phyloP scores from a whole-genome alignment of 257 asterid genomes.

The Jacaranda mimosifolia region DNA sequence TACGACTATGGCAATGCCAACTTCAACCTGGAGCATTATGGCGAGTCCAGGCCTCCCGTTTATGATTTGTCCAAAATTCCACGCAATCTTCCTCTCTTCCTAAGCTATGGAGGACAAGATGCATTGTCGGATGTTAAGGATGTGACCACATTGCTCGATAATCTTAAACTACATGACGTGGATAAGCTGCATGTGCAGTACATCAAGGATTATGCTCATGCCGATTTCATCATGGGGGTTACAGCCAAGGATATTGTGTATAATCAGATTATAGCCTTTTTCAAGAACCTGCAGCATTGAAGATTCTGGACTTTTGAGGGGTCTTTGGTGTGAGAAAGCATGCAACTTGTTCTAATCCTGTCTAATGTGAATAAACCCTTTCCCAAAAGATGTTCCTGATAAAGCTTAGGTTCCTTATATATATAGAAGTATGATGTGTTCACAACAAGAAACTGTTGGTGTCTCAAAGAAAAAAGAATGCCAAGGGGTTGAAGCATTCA shows the following conservation, averaged over 20 bases:
- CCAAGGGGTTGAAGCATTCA: too few relatives aligned
- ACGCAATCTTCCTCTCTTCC: slow-evolving; percentile 69
- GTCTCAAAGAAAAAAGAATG: too few relatives aligned
- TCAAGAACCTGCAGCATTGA: slow-evolving; percentile 32
- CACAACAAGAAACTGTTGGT: neutral
- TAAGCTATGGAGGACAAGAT: slow-evolving; percentile 89
- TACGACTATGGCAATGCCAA: slow-evolving; percentile 67
- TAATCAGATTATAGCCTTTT: slow-evolving; percentile 56
- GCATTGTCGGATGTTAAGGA: slow-evolving; percentile 76
- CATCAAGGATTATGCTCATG: slow-evolving; percentile 80
- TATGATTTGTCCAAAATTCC: slow-evolving; percentile 75
- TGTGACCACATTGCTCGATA: slow-evolving; percentile 64
- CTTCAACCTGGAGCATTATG: slow-evolving; percentile 70
- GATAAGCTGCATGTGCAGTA: slow-evolving; percentile 77
- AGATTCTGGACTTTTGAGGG: neutral
- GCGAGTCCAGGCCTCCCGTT: slow-evolving; percentile 61
- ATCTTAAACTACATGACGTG: slow-evolving; percentile 61
- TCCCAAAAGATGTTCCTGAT: neutral
- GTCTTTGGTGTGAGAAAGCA: neutral
- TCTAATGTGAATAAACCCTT: slow-evolving; percentile 17
- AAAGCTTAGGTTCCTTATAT: too few relatives aligned
- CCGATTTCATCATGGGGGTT: slow-evolving; percentile 78
- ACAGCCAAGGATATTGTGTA: slow-evolving; percentile 79
- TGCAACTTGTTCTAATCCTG: neutral
- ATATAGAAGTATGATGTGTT: neutral